These are phyloP conservation scores for Dendrothele bispora DNA, from an alignment of 768 basidiomycete genomes.

Conservation along the genomic window DNA sequence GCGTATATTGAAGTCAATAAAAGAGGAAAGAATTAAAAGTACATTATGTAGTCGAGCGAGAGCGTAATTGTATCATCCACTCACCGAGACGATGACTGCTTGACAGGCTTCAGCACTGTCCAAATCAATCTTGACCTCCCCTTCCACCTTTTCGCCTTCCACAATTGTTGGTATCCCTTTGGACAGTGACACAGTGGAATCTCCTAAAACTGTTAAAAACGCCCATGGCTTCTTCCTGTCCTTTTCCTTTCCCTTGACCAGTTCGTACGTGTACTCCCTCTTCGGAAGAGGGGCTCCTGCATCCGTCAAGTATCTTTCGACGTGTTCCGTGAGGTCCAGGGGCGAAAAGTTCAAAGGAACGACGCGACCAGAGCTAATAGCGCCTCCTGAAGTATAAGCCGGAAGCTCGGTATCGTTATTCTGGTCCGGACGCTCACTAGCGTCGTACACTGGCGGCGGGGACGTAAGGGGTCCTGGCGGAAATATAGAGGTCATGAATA, in stretches of 20 bases:
- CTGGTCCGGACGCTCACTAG: not conserved
- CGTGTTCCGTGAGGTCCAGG: not conserved
- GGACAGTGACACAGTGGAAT: conserved; percentile 29
- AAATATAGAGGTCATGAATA: no score
- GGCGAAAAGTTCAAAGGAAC: not conserved
- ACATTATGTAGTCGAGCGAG: no score
- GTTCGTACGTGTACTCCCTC: conserved; percentile 1
- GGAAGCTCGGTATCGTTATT: conserved; percentile 1
- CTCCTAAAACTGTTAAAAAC: conserved; percentile 36
- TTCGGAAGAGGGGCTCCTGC: no score
- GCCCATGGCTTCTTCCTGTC: conserved; percentile 29
- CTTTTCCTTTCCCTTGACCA: not conserved
- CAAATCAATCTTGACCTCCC: conserved; percentile 13
- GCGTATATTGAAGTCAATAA: no score
- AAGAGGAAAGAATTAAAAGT: no score
- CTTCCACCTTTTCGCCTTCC: conserved; percentile 19
- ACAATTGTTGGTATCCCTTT: conserved; percentile 21
- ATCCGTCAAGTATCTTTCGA: not conserved
- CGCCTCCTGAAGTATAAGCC: conserved; percentile 3
- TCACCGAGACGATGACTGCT: conserved; percentile 37
- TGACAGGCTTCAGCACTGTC: conserved; percentile 33
- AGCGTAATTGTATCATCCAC: no score
- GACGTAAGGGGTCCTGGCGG: no score
- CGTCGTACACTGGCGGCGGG: conserved; percentile 5
- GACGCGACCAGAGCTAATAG: not conserved